Evolutionary conservation across 805 yeast genomes (phyloP).

Genomic region (Sporopachydermia lactativora): DNA sequence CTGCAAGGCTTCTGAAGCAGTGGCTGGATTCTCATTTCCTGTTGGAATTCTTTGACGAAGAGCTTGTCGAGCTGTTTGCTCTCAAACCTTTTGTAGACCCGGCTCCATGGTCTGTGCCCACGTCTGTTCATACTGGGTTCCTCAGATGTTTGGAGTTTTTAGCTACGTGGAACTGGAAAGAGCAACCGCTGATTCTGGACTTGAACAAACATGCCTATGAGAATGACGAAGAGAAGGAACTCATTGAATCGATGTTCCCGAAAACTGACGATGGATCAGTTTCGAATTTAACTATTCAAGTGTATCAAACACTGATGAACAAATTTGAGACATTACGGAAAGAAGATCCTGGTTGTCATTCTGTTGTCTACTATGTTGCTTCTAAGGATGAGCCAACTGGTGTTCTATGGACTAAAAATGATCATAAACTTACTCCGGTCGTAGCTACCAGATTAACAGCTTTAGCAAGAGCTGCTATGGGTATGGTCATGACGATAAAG

Average conservation of each 20-base stretch:
- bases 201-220: constrained; percentile 32
- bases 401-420: constrained; percentile 55
- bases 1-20: constrained; percentile 71
- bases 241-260: constrained; percentile 5
- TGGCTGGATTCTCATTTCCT: constrained; percentile 84
- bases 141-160: constrained; percentile 56
- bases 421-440: constrained; percentile 36
- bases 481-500: constrained; percentile 35
- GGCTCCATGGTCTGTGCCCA: constrained; percentile 72
- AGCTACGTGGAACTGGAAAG: constrained; percentile 90
- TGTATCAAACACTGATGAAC: constrained; percentile 45
- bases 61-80: constrained; percentile 69
- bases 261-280: constrained; percentile 13
- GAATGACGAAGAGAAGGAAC: constrained; percentile 4
- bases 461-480: constrained; percentile 60
- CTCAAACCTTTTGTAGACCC: constrained; percentile 77
- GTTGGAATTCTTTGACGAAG: constrained; percentile 58
- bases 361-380: constrained; percentile 70
- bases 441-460: constrained; percentile 84
- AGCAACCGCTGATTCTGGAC: constrained; percentile 71
- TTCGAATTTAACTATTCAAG: constrained; percentile 36
- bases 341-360: constrained; percentile 69
- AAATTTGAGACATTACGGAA: constrained; percentile 58
- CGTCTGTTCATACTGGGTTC: constrained; percentile 70
- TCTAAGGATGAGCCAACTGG: constrained; percentile 82